Evolutionary conservation across 257 asterid genomes (phyloP).

Genomic region (Lithospermum erythrorhizon): DNA sequence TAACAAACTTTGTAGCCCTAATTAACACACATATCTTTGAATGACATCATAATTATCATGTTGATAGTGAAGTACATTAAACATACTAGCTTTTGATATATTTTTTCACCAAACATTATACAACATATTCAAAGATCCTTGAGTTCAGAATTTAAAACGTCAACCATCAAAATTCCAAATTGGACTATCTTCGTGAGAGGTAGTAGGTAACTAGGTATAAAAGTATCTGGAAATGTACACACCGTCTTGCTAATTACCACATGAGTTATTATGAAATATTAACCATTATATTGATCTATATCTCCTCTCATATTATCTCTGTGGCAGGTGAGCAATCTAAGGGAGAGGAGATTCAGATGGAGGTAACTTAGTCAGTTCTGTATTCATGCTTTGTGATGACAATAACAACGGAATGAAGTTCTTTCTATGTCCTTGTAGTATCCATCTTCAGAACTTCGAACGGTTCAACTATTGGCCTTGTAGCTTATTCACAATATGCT

Average conservation of each 20-base stretch:
- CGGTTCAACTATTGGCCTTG: background rate
- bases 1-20: no score
- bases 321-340: conserved; percentile 47
- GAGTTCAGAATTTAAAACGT: no score
- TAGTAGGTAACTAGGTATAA: background rate
- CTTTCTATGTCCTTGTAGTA: background rate
- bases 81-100: no score
- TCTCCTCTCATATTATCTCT: conserved; percentile 6
- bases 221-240: background rate
- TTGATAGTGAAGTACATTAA: no score
- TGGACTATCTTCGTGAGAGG: no score
- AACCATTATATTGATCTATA: background rate
- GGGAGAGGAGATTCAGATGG: conserved; percentile 33
- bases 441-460: background rate
- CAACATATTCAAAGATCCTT: no score
- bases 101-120: no score
- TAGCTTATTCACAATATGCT: background rate
- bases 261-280: background rate
- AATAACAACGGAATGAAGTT: no score
- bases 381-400: background rate
- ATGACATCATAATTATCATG: no score
- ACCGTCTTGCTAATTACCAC: background rate
- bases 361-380: conserved; percentile 19
- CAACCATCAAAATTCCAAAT: no score
- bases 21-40: no score